Conservation (phyloP, 371 early-diverging fungal genomes). For the Haplosporangium sp. region DNA sequence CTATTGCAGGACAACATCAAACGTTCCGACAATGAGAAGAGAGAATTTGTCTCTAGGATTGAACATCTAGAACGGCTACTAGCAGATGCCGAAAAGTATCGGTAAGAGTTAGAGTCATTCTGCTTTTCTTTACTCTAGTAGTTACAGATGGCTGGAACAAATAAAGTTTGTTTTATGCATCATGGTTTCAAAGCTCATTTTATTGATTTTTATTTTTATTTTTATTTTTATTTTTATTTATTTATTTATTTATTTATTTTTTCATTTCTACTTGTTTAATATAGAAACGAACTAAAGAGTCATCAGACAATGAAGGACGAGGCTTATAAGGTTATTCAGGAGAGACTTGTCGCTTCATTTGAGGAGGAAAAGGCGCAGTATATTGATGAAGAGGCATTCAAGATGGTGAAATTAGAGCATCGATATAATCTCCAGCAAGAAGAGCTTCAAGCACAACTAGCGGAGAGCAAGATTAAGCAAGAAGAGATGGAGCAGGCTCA, state of each 20-base stretch:
- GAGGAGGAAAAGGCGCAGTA: constrained; percentile 48
- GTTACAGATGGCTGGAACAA: not conserved
- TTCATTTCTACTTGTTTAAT: not conserved
- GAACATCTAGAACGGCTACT: constrained; percentile 28
- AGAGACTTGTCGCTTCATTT: constrained; percentile 22
- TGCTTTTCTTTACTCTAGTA: not conserved
- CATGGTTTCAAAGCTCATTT: not conserved
- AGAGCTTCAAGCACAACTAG: constrained; percentile 8
- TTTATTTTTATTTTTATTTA: too few species aligned
- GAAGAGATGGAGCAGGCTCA: not conserved
- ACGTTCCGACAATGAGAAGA: constrained; percentile 36
- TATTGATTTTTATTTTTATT: not conserved
- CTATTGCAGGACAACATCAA: constrained; percentile 32
- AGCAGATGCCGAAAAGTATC: constrained; percentile 39
- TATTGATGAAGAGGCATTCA: constrained; percentile 40
- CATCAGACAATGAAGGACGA: constrained; percentile 51
- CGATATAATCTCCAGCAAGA: constrained; percentile 20
- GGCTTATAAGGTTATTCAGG: constrained; percentile 43
- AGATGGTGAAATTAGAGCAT: constrained; percentile 29
- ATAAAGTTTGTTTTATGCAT: constrained; percentile 3
- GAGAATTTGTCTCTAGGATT: constrained; percentile 19
- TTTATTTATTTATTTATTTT: too few species aligned
- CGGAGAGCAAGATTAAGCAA: not conserved
- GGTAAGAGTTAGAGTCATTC: constrained; percentile 20
- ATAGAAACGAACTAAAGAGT: constrained; percentile 37